Percentiles rank a stretch among this genome's conserved stretches.
Evolutionary conservation across 345 rosid genomes (phyloP).

Genomic region (Heritiera littoralis): DNA sequence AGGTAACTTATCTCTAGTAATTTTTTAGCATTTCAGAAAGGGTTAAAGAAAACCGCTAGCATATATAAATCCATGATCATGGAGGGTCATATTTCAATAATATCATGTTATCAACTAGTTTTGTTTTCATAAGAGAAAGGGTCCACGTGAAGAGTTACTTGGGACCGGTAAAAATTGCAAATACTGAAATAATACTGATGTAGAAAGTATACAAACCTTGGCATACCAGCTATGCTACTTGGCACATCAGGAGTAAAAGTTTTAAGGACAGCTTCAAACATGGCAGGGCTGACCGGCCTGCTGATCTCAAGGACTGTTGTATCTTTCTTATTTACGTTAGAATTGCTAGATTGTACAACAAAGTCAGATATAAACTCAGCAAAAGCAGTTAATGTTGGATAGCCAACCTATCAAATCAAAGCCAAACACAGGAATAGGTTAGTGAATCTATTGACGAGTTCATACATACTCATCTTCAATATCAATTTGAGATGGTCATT

Average conservation of each 20-base stretch:
- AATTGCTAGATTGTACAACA: slow-evolving; percentile 43
- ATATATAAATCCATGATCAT: background rate
- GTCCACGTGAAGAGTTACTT: background rate
- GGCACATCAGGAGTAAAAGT: slow-evolving; percentile 86
- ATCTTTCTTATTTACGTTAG: slow-evolving; percentile 52
- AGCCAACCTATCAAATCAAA: slow-evolving; percentile 57
- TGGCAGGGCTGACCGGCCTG: slow-evolving; percentile 71
- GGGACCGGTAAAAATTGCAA: background rate
- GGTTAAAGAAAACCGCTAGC: background rate
- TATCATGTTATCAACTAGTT: background rate
- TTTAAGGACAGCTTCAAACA: slow-evolving; percentile 83
- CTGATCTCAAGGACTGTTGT: slow-evolving; percentile 53
- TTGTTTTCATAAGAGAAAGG: background rate
- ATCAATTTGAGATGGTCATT: background rate
- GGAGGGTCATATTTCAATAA: background rate
- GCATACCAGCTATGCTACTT: slow-evolving; percentile 70
- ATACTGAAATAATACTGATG: background rate
- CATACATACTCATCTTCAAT: background rate
- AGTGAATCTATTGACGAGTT: background rate
- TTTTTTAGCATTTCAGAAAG: background rate
- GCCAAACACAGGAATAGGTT: slow-evolving; percentile 7
- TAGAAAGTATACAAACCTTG: slow-evolving; percentile 59
- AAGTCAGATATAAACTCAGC: slow-evolving; percentile 63
- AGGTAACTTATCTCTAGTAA: background rate
- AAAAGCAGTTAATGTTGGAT: slow-evolving; percentile 77